Percentiles rank a stretch among this genome's conserved stretches.
phyloP scores from a whole-genome alignment of 2,329 filamentous ascomycete species.

The Epichloe amarillans region DNA sequence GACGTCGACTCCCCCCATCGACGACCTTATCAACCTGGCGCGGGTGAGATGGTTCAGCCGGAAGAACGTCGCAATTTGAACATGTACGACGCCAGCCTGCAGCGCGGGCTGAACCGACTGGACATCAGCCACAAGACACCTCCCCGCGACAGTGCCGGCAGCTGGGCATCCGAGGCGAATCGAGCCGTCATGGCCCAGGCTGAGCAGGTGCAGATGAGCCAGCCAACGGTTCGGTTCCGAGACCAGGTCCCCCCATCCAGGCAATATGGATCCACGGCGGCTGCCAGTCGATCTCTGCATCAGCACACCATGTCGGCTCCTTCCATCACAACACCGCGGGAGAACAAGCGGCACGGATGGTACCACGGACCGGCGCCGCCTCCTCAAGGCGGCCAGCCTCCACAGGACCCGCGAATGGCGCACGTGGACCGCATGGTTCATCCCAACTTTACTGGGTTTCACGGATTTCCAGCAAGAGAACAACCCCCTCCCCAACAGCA shows the following conservation, averaged over 20 bases:
- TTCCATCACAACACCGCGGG: constrained; percentile 40
- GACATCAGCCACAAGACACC: constrained; percentile 45
- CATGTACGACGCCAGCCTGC: constrained; percentile 52
- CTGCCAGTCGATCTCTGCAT: constrained; percentile 25
- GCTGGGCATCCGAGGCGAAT: constrained; percentile 44
- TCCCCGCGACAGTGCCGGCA: constrained; percentile 36
- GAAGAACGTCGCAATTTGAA: constrained; percentile 38
- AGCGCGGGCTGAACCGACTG: constrained; percentile 52
- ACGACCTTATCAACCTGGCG: constrained; percentile 14
- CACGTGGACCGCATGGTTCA: constrained; percentile 45
- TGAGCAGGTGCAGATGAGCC: constrained; percentile 33
- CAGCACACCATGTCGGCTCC: constrained; percentile 50
- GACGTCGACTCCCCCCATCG: constrained; percentile 36
- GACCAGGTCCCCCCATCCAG: constrained; percentile 27
- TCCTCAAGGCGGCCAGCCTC: constrained; percentile 20
- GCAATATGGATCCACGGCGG: constrained; percentile 17
- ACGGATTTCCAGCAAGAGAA: constrained; percentile 33
- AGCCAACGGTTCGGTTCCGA: constrained; percentile 42
- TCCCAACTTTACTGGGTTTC: constrained; percentile 39
- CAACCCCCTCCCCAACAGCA: constrained; percentile 10
- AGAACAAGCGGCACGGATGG: constrained; percentile 57
- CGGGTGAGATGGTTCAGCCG: constrained; percentile 17
- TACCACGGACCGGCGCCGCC: constrained; percentile 43
- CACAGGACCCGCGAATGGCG: constrained; percentile 22
- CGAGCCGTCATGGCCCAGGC: constrained; percentile 41